phyloP scores from a whole-genome alignment of 345 rosid genomes.

The Populus tremula region DNA sequence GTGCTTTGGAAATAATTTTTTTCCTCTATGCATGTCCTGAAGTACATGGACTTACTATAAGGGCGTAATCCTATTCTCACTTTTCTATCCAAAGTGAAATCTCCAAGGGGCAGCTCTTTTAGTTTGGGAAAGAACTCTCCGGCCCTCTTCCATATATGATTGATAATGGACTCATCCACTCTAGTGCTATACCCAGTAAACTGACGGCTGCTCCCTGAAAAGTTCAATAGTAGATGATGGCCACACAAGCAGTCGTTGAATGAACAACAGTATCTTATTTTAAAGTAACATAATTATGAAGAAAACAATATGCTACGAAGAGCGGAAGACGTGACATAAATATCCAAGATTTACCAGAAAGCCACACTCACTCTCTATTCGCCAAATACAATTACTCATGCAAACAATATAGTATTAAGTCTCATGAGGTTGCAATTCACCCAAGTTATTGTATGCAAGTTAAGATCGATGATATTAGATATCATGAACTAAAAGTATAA shows the following conservation, averaged over 20 bases:
- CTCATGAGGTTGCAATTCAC: neutral
- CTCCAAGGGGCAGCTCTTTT: slow-evolving; percentile 41
- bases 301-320: neutral
- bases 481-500: neutral
- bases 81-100: slow-evolving; percentile 48
- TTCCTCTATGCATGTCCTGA: neutral
- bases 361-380: neutral
- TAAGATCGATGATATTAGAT: neutral
- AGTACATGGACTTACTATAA: slow-evolving; percentile 59
- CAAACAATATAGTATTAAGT: neutral
- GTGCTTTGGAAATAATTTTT: neutral
- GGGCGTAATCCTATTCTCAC: slow-evolving; percentile 96
- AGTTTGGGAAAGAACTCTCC: slow-evolving; percentile 77
- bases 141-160: slow-evolving; percentile 68
- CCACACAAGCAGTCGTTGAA: neutral
- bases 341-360: neutral
- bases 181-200: slow-evolving; percentile 73
- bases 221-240: slow-evolving; percentile 7
- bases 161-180: slow-evolving; percentile 55
- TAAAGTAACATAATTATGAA: neutral
- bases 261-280: neutral
- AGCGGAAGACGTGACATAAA: neutral
- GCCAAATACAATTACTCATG: neutral
- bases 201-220: slow-evolving; percentile 87
- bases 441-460: no score